These are phyloP conservation scores for Aureobasidium namibiae DNA, from an alignment of 2,329 filamentous ascomycete genomes.

Conservation along the genomic window DNA sequence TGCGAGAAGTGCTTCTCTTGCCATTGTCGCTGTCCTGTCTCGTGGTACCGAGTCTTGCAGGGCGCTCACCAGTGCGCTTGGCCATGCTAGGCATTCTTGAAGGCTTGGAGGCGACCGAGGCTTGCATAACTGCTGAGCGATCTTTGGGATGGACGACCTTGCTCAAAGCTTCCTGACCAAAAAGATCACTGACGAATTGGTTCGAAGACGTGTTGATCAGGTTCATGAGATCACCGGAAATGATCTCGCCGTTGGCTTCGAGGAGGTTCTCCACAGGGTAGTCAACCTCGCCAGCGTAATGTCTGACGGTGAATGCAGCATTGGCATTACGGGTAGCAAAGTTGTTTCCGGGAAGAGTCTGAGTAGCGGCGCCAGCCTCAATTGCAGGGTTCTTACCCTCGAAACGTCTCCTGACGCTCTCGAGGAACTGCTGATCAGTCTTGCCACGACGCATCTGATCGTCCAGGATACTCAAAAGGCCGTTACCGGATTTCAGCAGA, in stretches of 20 bases:
- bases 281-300: slow-evolving; percentile 94
- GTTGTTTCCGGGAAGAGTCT: slow-evolving; percentile 77
- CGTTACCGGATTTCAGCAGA: slow-evolving; percentile 85
- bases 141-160: slow-evolving; percentile 92
- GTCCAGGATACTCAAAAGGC: slow-evolving; percentile 86
- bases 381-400: slow-evolving; percentile 92
- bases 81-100: slow-evolving; percentile 89
- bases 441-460: slow-evolving; percentile 88
- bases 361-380: slow-evolving; percentile 63
- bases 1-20: slow-evolving; percentile 29
- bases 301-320: slow-evolving; percentile 80
- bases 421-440: slow-evolving; percentile 80
- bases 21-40: slow-evolving; percentile 33
- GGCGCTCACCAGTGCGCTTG: slow-evolving; percentile 59
- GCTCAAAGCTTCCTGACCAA: slow-evolving; percentile 91
- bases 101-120: slow-evolving; percentile 91
- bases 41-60: slow-evolving; percentile 37
- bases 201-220: slow-evolving; percentile 82
- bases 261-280: slow-evolving; percentile 81
- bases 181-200: slow-evolving; percentile 79
- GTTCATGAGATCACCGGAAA: slow-evolving; percentile 93
- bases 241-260: slow-evolving; percentile 92
- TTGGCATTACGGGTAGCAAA: slow-evolving; percentile 76
- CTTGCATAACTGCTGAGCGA: slow-evolving; percentile 84
- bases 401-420: slow-evolving; percentile 86